Conservation (phyloP, 2,329 filamentous ascomycete species). For the Stenocarpella maydis region DNA sequence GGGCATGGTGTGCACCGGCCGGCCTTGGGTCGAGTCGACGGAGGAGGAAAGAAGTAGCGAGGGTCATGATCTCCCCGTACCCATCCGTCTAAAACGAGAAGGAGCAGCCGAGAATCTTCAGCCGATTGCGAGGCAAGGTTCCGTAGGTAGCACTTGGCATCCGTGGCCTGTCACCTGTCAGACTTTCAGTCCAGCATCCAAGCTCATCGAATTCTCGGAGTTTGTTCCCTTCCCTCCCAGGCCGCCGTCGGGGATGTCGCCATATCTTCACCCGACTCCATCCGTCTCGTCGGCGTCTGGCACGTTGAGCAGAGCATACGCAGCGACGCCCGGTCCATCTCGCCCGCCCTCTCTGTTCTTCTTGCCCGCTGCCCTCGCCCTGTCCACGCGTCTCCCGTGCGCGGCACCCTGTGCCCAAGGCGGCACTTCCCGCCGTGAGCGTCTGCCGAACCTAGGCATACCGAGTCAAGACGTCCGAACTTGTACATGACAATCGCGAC, state of each 20-base stretch:
- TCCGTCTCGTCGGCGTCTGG: background rate
- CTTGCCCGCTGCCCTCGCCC: too few species aligned
- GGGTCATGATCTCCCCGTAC: constrained; percentile 13
- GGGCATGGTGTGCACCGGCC: background rate
- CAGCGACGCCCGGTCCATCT: background rate
- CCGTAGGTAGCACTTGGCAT: constrained; percentile 10
- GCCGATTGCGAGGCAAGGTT: background rate
- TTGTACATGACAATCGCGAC: background rate
- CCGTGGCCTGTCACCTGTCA: constrained; percentile 14
- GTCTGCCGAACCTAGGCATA: background rate
- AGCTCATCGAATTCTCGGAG: background rate
- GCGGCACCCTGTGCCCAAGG: background rate
- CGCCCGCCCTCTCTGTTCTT: constrained; percentile 1
- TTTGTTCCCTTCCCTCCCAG: background rate
- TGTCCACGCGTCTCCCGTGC: background rate
- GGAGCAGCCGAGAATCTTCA: constrained; percentile 22
- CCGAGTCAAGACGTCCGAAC: constrained; percentile 14
- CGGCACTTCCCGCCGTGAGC: too few species aligned
- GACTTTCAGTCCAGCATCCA: background rate
- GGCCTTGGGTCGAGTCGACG: background rate
- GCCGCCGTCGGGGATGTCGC: background rate
- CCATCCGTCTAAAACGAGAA: background rate
- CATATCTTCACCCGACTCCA: background rate
- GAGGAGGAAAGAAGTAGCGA: constrained; percentile 21
- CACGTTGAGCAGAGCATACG: background rate